These are phyloP conservation scores for Oxyria digyna DNA, from an alignment of 148 eudicot species.

Conservation along the genomic window DNA sequence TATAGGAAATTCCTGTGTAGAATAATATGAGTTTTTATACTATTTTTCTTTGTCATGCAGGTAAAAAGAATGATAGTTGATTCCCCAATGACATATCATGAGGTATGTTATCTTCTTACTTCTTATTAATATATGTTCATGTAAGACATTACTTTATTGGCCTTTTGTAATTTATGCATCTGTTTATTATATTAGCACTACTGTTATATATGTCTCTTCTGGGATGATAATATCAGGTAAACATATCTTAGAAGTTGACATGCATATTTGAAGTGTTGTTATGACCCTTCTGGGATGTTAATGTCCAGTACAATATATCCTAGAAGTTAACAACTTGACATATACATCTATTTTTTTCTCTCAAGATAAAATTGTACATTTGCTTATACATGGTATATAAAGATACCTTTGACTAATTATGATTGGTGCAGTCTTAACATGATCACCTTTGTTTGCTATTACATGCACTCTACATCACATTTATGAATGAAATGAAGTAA, in stretches of 20 bases:
- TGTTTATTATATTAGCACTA: not conserved
- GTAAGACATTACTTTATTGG: not conserved
- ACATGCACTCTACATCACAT: no score
- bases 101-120: slow-evolving; percentile 52
- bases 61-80: slow-evolving; percentile 88
- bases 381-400: no score
- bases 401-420: no score
- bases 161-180: not conserved
- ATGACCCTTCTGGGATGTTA: not conserved
- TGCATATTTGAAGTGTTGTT: not conserved
- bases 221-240: no score
- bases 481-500: no score
- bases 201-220: no score
- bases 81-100: slow-evolving; percentile 87
- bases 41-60: slow-evolving; percentile 25
- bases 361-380: no score
- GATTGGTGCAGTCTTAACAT: no score
- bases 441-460: no score
- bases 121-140: not conserved
- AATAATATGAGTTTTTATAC: not conserved
- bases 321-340: not conserved
- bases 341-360: not conserved
- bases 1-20: not conserved
- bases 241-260: no score
- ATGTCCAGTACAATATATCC: not conserved